A percentile compares a stretch with the other conserved stretches of the same genome.
Conservation (phyloP, 176 grass and related monocot genomes). For the Aegilops umbellulata region DNA sequence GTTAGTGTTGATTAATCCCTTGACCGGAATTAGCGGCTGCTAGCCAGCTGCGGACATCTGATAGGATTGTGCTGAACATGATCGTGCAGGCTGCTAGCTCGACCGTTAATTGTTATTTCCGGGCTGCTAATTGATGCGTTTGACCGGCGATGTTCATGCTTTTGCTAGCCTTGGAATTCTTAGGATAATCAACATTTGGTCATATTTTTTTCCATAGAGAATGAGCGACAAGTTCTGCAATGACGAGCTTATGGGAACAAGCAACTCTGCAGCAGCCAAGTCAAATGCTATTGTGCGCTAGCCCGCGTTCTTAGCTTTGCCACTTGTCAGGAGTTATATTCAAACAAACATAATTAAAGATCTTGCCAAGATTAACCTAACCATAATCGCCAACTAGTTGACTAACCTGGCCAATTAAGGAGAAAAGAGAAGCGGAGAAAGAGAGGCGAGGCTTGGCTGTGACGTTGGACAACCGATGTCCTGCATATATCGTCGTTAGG, state of each 20-base stretch:
- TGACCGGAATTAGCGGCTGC: too few species aligned
- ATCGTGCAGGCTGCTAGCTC: too few species aligned
- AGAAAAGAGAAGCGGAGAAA: neutral
- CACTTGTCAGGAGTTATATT: too few species aligned
- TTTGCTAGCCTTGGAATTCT: neutral
- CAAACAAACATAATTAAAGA: too few species aligned
- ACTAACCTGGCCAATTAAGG: neutral
- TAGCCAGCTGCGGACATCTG: too few species aligned
- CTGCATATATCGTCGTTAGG: neutral
- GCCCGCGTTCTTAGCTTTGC: too few species aligned
- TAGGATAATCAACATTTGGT: neutral
- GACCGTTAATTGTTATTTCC: too few species aligned
- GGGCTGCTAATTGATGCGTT: neutral
- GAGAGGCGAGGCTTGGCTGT: neutral
- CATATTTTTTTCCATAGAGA: neutral
- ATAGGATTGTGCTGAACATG: too few species aligned
- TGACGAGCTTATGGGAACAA: neutral
- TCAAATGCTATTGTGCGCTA: constrained; percentile 21
- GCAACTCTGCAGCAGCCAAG: neutral
- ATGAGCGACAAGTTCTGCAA: neutral
- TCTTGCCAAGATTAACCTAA: too few species aligned
- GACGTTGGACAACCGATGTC: neutral
- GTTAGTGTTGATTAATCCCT: neutral
- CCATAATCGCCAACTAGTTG: neutral
- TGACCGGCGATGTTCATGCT: constrained; percentile 3